Base-by-base conservation (phyloP, 345 rosid species). In the Bruguiera gymnorhiza region DNA sequence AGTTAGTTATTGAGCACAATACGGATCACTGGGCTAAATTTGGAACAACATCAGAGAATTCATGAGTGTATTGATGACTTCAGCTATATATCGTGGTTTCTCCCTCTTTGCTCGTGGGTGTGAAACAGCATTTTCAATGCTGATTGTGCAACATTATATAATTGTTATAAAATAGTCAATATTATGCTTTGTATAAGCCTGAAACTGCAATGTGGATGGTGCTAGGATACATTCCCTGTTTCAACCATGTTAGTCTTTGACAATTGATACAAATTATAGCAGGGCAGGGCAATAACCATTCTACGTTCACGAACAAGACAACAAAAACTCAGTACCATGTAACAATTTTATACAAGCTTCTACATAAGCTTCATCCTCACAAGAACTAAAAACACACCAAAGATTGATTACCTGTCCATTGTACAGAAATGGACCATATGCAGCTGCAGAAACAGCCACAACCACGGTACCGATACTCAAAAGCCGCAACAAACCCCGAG, bases 351-450 rank as follows among this genome's bases (percentile, higher is more conserved):
- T 15, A 53, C 60, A 8, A 24, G 29, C 29, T 10, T 56, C 60
- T 10, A 56, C 10, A 16, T 36, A 19, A 15, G 16, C 3, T 52
- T 3, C 36, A 37, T 61, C 62, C 9, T 36, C n/a, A n/a, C 23
- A 52, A 66, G 7, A 60, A 34, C 61, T 31, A 11, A 55, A 1
- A 54, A 16, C 20, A 60, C 11, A 30, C 8, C 3, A 52, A 59
- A 61, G 2, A 26, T 18, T 6, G 43, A 39, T 73, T 69, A 95
- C 97, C 97, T 92, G 97, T 21, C 92, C 91, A 79, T 81, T 72
- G 69, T 90, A 90, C 24, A 85, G 30, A 71, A 95, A 92, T 0
- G 98, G 99, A 4, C 88, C 96, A 81, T 80, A 95, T 3, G 97
- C 92, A 7, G 75, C 88, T 0, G 96, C 82, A 6, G 90, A 90